phyloP scores from a whole-genome alignment of 2,329 filamentous ascomycete genomes.

The Dactylellina drechsleri region DNA sequence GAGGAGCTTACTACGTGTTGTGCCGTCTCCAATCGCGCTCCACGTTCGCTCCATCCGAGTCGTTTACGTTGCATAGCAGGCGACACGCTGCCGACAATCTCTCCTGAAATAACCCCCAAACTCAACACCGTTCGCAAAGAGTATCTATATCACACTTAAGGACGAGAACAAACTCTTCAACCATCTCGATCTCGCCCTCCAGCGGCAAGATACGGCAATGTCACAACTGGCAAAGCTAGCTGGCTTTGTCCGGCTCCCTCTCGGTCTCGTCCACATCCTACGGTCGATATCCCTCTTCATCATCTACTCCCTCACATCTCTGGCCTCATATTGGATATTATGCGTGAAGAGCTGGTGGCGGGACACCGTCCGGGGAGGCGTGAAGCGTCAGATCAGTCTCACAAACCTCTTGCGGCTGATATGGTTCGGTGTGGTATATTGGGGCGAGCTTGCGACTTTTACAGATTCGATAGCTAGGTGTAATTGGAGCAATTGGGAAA shows the following conservation, averaged over 20 bases:
- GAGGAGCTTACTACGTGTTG: no score
- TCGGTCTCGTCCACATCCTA: slow-evolving; percentile 43
- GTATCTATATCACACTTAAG: neutral
- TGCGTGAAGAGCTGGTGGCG: slow-evolving; percentile 32
- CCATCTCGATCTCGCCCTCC: slow-evolving; percentile 9
- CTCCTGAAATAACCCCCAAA: neutral
- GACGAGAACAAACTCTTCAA: neutral
- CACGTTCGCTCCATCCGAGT: no score
- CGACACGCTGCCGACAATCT: neutral
- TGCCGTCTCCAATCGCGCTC: no score
- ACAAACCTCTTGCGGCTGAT: slow-evolving; percentile 72
- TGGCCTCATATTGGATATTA: slow-evolving; percentile 14
- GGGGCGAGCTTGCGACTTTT: slow-evolving; percentile 86
- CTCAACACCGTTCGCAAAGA: neutral
- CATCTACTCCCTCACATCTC: slow-evolving; percentile 39
- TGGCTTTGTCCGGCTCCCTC: slow-evolving; percentile 32
- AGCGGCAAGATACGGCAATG: slow-evolving; percentile 44
- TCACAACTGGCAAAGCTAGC: slow-evolving; percentile 33
- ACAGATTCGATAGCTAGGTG: slow-evolving; percentile 75
- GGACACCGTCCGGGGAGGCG: slow-evolving; percentile 42
- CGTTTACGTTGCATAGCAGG: no score
- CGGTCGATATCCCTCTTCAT: slow-evolving; percentile 45
- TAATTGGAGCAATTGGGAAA: slow-evolving; percentile 87
- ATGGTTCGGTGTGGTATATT: slow-evolving; percentile 82
- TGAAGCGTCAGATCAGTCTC: slow-evolving; percentile 37